phyloP scores from a whole-genome alignment of 768 basidiomycete species.

The Russula compacta region DNA sequence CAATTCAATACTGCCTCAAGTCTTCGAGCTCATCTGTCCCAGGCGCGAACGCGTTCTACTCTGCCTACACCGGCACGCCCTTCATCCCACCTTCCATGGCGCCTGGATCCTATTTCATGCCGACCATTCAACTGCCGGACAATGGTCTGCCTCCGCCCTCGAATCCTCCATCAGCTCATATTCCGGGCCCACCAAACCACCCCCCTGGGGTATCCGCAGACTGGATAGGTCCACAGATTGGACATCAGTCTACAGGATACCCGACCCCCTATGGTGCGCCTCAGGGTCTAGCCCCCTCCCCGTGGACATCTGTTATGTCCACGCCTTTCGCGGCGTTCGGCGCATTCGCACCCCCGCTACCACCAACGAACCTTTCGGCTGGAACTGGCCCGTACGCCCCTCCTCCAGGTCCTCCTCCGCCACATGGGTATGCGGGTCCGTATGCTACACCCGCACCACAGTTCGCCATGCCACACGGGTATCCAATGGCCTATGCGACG shows the following conservation, averaged over 20 bases:
- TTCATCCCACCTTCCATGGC: slow-evolving; percentile 14
- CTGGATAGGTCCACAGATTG: slow-evolving; percentile 24
- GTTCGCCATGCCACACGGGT: slow-evolving; percentile 12
- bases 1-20: slow-evolving; percentile 6
- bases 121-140: slow-evolving; percentile 25
- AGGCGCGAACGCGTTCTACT: slow-evolving; percentile 9
- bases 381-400: background rate
- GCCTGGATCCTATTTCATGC: slow-evolving; percentile 28
- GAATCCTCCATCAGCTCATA: slow-evolving; percentile 4
- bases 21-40: slow-evolving; percentile 19
- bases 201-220: slow-evolving; percentile 25
- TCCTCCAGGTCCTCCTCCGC: background rate
- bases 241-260: slow-evolving; percentile 17
- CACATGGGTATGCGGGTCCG: slow-evolving; percentile 6
- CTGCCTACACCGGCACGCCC: slow-evolving; percentile 18
- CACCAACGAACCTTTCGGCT: slow-evolving; percentile 19
- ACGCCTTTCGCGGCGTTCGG: slow-evolving; percentile 24
- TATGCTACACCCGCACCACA: slow-evolving; percentile 10
- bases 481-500: slow-evolving; percentile 10
- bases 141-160: background rate
- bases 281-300: background rate
- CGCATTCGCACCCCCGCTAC: slow-evolving; percentile 28
- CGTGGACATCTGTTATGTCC: slow-evolving; percentile 2
- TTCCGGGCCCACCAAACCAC: slow-evolving; percentile 14
- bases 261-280: slow-evolving; percentile 3